A percentile compares a stretch with the other conserved stretches of the same genome.
These are phyloP conservation scores for Trichoderma hamatum DNA, from an alignment of 2,329 filamentous ascomycete species.

Conservation along the genomic window DNA sequence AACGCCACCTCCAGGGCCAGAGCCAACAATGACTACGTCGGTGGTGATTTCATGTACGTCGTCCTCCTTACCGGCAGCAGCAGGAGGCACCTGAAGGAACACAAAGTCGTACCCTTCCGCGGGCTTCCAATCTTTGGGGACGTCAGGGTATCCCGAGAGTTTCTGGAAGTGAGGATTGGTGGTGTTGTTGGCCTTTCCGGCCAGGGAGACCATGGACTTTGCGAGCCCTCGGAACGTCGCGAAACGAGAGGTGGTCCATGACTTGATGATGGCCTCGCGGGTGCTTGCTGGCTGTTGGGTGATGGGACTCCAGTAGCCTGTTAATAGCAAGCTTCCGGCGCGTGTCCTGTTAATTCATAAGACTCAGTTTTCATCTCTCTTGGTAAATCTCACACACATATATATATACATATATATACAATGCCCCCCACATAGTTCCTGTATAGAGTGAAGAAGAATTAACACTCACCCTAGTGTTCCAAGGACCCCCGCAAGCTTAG, in stretches of 20 bases:
- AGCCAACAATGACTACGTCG: constrained; percentile 84
- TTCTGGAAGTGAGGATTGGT: constrained; percentile 57
- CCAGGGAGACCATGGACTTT: constrained; percentile 58
- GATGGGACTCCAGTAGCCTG: constrained; percentile 66
- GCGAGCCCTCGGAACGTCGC: constrained; percentile 57
- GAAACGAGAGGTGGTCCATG: constrained; percentile 64
- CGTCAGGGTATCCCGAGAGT: constrained; percentile 60
- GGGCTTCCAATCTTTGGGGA: constrained; percentile 54
- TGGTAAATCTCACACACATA: too few relatives aligned
- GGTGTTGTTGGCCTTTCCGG: constrained; percentile 58
- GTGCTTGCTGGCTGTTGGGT: constrained; percentile 62
- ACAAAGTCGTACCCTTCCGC: constrained; percentile 58
- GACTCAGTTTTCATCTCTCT: not conserved
- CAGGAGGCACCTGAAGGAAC: constrained; percentile 61
- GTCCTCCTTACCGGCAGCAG: constrained; percentile 28
- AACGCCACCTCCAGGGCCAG: constrained; percentile 83
- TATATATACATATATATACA: not conserved
- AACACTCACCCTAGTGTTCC: constrained; percentile 48
- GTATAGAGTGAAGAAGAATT: not conserved
- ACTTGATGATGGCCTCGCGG: constrained; percentile 63
- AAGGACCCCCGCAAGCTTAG: constrained; percentile 46
- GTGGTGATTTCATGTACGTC: constrained; percentile 66
- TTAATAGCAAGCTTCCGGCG: constrained; percentile 65
- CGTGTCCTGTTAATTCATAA: constrained; percentile 52
- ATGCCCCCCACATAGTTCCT: not conserved